Conservation (phyloP, 2,329 filamentous ascomycete genomes). For the Myriosclerotinia scirpicola region DNA sequence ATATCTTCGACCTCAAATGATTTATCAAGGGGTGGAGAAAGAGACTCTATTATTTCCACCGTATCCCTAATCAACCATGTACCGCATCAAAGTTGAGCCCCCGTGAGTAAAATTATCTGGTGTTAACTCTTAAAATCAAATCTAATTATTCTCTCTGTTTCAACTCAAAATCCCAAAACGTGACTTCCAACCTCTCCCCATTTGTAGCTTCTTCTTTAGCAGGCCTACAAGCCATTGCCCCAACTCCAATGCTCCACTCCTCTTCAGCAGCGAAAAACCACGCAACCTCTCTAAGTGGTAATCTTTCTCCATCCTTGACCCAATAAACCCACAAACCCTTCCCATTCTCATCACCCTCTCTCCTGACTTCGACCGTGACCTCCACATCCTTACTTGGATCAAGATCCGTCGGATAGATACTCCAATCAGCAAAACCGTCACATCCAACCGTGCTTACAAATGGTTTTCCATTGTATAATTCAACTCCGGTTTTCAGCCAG, state of each 20-base stretch:
- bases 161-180: slow-evolving; percentile 16
- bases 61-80: no score
- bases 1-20: neutral
- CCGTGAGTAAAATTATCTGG: neutral
- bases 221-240: slow-evolving; percentile 18
- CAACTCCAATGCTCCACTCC: neutral
- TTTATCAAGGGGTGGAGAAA: neutral
- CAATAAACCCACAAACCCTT: slow-evolving; percentile 21
- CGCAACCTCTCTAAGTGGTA: slow-evolving; percentile 17
- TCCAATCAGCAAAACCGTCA: slow-evolving; percentile 15
- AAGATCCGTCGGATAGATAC: slow-evolving; percentile 5
- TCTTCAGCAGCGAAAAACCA: slow-evolving; percentile 22
- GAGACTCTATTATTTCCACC: neutral
- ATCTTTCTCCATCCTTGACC: slow-evolving; percentile 1
- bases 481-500: slow-evolving; percentile 21
- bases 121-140: neutral
- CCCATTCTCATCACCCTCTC: slow-evolving; percentile 12
- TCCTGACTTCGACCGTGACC: slow-evolving; percentile 16
- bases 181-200: slow-evolving; percentile 9
- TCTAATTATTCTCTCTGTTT: neutral
- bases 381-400: slow-evolving; percentile 3
- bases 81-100: neutral
- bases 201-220: neutral
- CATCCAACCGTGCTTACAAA: slow-evolving; percentile 19
- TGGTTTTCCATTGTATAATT: slow-evolving; percentile 11